phyloP scores from a whole-genome alignment of 2,329 filamentous ascomycete genomes.

The Fusarium nelsonii region DNA sequence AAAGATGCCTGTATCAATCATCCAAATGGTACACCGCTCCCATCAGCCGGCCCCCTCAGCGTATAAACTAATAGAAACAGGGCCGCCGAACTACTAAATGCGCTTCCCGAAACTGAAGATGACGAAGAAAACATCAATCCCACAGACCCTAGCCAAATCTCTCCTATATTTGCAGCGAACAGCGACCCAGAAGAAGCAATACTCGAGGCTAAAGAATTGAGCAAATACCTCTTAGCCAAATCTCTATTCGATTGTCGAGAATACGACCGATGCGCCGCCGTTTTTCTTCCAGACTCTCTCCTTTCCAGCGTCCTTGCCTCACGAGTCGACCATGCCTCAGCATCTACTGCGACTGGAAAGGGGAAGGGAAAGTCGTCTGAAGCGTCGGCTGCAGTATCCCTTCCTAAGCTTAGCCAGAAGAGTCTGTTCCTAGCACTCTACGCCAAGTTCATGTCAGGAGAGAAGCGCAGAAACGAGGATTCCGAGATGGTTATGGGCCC shows the following conservation, averaged over 20 bases:
- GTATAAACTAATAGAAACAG: conserved; percentile 60
- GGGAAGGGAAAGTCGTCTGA: conserved; percentile 63
- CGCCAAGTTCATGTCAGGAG: conserved; percentile 90
- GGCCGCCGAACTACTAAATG: conserved; percentile 93
- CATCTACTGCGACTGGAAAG: conserved; percentile 67
- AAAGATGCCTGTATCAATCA: conserved; percentile 94
- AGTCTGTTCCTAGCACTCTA: conserved; percentile 93
- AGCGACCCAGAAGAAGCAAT: conserved; percentile 77
- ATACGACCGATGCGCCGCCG: conserved; percentile 90
- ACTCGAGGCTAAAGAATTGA: conserved; percentile 82
- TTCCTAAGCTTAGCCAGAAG: conserved; percentile 83
- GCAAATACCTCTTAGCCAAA: conserved; percentile 90
- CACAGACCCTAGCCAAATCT: conserved; percentile 56
- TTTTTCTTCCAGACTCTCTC: conserved; percentile 85
- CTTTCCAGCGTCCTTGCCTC: conserved; percentile 74
- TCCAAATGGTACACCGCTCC: conserved; percentile 83
- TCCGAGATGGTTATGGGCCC: conserved; percentile 97
- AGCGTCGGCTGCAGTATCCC: conserved; percentile 42
- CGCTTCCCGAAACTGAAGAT: conserved; percentile 74
- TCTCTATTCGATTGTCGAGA: conserved; percentile 96
- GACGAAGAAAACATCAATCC: conserved; percentile 61
- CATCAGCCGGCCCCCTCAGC: not conserved
- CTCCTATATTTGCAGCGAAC: conserved; percentile 66
- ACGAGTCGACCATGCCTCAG: conserved; percentile 53
- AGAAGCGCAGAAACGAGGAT: conserved; percentile 96